Base-by-base conservation (phyloP, 2,329 filamentous ascomycete genomes). In the Acarospora socialis region DNA sequence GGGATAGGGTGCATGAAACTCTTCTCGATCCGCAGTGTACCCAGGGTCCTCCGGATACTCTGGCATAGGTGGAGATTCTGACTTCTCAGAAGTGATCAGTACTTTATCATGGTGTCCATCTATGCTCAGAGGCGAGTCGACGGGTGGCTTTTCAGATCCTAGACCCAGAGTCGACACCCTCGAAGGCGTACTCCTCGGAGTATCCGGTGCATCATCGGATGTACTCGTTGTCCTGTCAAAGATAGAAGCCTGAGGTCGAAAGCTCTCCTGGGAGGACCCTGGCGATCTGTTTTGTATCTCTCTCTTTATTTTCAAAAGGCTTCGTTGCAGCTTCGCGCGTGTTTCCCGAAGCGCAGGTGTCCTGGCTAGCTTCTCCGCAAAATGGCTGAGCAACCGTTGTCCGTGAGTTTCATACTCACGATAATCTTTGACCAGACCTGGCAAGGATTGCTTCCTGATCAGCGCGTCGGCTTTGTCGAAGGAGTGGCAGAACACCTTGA, bases 391-490 rank as follows among this genome's bases (percentile, higher is more conserved):
- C 9, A 65, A 41, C 8, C 50, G 45, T 7, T 54, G 54, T 4
- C 53, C 58, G 34, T 65, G 61, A 1, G 56, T 60, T 33, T 61
- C 53, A 38, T 61, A 65, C 35, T 64, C 60, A 17, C 59, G 53
- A 40, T 60, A 61, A 34, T 65, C 61, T 13, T 56, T 56, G 5
- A 61, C 53, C 7, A 61, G 50, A 7, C 55, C 57, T 13, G 48
- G 51, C 24, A 52, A 50, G 19, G 52, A 44, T 10, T 50, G 49
- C 3, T 47, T 44, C 22, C 49, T 46, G 44, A 63, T 62, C 30
- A 51, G 59, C 13, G 46, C 43, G 32, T 50, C 51, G 13, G 60
- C 60, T 25, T 51, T 47, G 23, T 51, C 49, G 31, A 58, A 65
- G 0, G 61, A 63, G 16, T 45, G 47, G 33, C 50, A 56, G 7